These are phyloP conservation scores for Yamagishiella unicocca DNA, from an alignment of 139 green algal species.

Conservation along the genomic window DNA sequence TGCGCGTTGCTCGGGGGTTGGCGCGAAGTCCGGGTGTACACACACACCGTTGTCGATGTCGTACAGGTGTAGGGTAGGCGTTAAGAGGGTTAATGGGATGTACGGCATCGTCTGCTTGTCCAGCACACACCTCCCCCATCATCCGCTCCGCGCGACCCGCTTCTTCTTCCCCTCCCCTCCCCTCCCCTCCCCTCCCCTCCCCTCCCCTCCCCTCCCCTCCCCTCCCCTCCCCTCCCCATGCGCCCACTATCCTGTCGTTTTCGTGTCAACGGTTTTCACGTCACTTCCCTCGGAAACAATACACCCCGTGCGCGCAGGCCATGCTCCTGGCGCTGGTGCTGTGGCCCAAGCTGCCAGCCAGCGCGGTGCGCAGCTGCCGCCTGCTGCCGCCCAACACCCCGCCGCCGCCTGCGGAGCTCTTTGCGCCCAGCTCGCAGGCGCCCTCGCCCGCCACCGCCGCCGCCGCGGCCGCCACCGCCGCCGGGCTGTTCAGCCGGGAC, in stretches of 20 bases:
- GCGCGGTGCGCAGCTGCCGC: constrained; percentile 37
- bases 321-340: constrained; percentile 78
- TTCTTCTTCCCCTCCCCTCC: not conserved
- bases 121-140: too few species aligned
- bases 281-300: too few species aligned
- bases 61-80: too few species aligned
- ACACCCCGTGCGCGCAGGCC: constrained; percentile 57
- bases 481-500: constrained; percentile 61
- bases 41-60: too few species aligned
- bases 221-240: too few species aligned
- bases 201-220: not conserved
- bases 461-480: constrained; percentile 49
- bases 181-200: not conserved
- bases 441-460: constrained; percentile 24
- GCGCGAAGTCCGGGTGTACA: too few species aligned
- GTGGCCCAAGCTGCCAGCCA: constrained; percentile 72
- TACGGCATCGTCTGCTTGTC: too few species aligned
- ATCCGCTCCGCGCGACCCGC: too few species aligned
- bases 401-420: constrained; percentile 54
- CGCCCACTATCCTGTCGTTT: too few species aligned
- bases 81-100: too few species aligned
- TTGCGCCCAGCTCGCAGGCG: not conserved
- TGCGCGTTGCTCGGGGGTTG: too few species aligned
- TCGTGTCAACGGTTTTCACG: too few species aligned
- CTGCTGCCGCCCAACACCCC: constrained; percentile 65